Percentiles rank a stretch among this genome's conserved stretches.
phyloP scores from a whole-genome alignment of 208 protist genomes.

The Trypanosoma theileri region DNA sequence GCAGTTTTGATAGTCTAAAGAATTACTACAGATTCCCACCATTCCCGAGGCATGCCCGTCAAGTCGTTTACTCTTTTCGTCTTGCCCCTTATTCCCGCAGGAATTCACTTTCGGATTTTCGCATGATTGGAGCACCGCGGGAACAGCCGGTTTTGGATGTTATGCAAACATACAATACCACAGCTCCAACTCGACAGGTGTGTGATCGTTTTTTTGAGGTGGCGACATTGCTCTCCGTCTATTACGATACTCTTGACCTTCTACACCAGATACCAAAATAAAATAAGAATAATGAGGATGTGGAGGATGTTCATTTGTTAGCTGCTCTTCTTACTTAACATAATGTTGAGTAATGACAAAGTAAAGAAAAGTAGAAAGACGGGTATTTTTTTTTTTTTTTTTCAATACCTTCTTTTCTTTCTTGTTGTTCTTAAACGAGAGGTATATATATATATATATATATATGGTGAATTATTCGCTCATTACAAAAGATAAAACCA shows the following conservation, averaged over 20 bases:
- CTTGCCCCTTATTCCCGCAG: constrained; percentile 66
- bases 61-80: constrained; percentile 53
- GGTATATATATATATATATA: constrained; percentile 29
- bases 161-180: constrained; percentile 71
- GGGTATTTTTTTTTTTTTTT: neutral
- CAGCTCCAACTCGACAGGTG: constrained; percentile 67
- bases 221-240: constrained; percentile 70
- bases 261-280: constrained; percentile 27
- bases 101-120: constrained; percentile 58
- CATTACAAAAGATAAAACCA: too few species aligned
- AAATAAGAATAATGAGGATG: neutral
- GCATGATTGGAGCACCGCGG: constrained; percentile 63
- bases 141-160: constrained; percentile 68
- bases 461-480: constrained; percentile 5
- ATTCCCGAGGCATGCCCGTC: constrained; percentile 43
- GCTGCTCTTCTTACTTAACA: too few species aligned
- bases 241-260: constrained; percentile 69
- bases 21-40: constrained; percentile 63
- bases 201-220: constrained; percentile 70
- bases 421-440: too few species aligned
- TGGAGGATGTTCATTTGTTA: neutral
- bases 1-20: constrained; percentile 78
- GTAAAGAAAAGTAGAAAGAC: neutral
- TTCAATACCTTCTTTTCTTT: too few species aligned
- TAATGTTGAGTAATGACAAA: too few species aligned